These are phyloP conservation scores for Sugiyamaella qingdaonensis DNA, from an alignment of 805 yeast genomes.

Conservation along the genomic window DNA sequence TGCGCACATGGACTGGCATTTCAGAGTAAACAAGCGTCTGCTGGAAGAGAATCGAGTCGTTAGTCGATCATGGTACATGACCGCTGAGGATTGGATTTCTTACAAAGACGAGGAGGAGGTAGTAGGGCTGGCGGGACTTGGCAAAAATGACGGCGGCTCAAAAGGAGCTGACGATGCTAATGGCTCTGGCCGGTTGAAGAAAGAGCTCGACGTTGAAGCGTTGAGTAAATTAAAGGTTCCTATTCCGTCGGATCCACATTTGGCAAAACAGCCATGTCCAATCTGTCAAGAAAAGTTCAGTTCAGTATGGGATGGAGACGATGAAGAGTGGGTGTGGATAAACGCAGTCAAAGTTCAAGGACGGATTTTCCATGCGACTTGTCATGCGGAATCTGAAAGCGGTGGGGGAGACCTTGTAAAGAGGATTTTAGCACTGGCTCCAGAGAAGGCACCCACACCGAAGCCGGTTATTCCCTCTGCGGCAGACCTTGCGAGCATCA, in stretches of 20 bases:
- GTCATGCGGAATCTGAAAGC: slow-evolving; percentile 57
- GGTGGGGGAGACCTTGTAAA: slow-evolving; percentile 11
- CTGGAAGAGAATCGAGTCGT: slow-evolving; percentile 47
- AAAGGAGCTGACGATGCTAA: slow-evolving; percentile 13
- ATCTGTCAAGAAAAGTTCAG: slow-evolving; percentile 63
- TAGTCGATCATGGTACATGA: slow-evolving; percentile 78
- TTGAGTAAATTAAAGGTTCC: slow-evolving; percentile 49
- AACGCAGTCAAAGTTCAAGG: slow-evolving; percentile 53
- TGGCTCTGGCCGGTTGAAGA: background rate
- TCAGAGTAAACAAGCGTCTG: slow-evolving; percentile 78
- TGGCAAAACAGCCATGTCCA: slow-evolving; percentile 58
- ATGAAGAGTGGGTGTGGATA: slow-evolving; percentile 80
- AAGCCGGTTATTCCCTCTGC: background rate
- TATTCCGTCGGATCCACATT: slow-evolving; percentile 61
- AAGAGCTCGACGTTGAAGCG: slow-evolving; percentile 28
- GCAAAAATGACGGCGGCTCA: slow-evolving; percentile 5
- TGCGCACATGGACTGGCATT: slow-evolving; percentile 92
- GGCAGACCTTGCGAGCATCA: slow-evolving; percentile 10
- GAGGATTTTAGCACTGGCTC: slow-evolving; percentile 5
- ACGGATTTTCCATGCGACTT: slow-evolving; percentile 59
- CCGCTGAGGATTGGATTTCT: slow-evolving; percentile 64
- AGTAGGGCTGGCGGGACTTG: slow-evolving; percentile 35
- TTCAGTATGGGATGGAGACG: slow-evolving; percentile 66
- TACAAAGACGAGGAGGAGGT: slow-evolving; percentile 64
- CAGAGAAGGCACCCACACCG: slow-evolving; percentile 3